Conservation (phyloP, 148 eudicot genomes). For the Oxyria digyna region DNA sequence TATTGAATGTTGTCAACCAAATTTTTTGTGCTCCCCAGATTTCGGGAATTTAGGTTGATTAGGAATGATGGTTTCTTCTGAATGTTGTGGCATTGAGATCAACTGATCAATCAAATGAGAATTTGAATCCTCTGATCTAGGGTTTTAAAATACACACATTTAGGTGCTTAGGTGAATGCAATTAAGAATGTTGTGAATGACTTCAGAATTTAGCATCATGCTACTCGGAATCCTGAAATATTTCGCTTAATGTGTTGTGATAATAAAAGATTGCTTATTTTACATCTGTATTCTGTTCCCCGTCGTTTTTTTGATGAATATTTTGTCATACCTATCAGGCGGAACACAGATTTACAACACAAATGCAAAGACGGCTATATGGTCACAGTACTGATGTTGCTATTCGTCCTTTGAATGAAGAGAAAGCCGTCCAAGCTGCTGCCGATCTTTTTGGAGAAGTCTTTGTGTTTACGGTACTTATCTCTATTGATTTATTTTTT, state of each 20-base stretch:
- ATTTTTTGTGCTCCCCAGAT: background rate
- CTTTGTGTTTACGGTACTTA: constrained; percentile 64
- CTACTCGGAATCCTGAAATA: background rate
- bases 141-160: background rate
- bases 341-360: constrained; percentile 68
- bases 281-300: background rate
- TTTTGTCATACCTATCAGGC: constrained; percentile 31
- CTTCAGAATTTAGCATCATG: background rate
- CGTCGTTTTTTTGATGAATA: background rate
- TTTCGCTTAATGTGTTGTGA: background rate
- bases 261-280: background rate
- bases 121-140: background rate
- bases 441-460: constrained; percentile 85
- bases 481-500: background rate
- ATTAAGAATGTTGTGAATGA: background rate
- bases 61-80: background rate
- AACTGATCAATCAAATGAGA: background rate
- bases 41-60: background rate
- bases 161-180: background rate
- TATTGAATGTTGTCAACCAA: background rate
- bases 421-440: constrained; percentile 88
- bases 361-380: constrained; percentile 67
- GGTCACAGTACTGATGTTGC: constrained; percentile 83
- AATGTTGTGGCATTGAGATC: background rate
- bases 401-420: constrained; percentile 80